Evolutionary conservation across 495 filamentous ascomycete genomes (phyloP), one percentile per base, ranked within the genome.

Genomic region (Talaromyces wortmannii): DNA sequence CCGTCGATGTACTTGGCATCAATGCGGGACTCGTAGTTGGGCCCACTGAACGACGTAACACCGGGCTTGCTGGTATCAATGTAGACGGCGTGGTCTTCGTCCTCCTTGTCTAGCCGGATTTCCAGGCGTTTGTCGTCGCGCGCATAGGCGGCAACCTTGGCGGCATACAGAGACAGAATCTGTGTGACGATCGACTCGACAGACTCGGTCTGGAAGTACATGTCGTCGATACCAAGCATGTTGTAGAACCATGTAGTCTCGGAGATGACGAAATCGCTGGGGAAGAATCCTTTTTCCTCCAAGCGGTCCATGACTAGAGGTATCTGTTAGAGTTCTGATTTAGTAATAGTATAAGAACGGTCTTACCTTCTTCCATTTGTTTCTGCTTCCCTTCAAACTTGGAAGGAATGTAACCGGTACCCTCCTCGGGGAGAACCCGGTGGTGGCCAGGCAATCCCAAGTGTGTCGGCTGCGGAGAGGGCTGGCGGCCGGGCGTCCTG

Each of bases 201-300:
- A 3, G 81, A 81, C 74, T 98, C 94, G 36, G 90, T 89, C 67
- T 95, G 88, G 78, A 98, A 98, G 74, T 98, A 98, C 75, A 96
- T 92, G 71, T 98, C 94, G 70, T 98, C 94, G 63, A 98, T 98
- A 51, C 94, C 95, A 12, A 98, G 81, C 67, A 91, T 87, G 61
- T 94, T 88, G 75, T 98, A 98, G 78, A 98, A 98, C 95, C 94
- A 97, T 15, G 80, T 79, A 31, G 90, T 89, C 71, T 98, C 91
- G 3, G 83, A 80, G 55, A 91, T 84, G 40, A 96, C 80, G 59
- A 97, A 87, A 44, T 88, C 81, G 52, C 78, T 74, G 3, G 94
- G 94, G 52, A 98, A 89, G 82, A 96, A 97, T 42, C 82, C 86
- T 65, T 87, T 88, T 58, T 83, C 82, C 61, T 89, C 87, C 45